Evolutionary conservation across 2,329 filamentous ascomycete species (phyloP).

Genomic region (Exophiala xenobiotica): DNA sequence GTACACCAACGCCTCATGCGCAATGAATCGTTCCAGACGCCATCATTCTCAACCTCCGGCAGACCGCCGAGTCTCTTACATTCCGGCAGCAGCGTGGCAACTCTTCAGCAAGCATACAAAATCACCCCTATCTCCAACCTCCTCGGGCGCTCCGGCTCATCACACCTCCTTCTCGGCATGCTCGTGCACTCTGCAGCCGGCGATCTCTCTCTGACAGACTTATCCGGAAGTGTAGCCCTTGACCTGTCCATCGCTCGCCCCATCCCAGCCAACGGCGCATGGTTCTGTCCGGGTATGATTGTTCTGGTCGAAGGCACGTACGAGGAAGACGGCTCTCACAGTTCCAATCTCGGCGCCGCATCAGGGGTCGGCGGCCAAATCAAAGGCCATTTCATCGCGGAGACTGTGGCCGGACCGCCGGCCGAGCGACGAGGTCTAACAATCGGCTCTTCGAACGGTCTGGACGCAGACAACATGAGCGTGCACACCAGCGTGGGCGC

Average conservation of each 20-base stretch:
- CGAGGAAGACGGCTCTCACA: conserved; percentile 79
- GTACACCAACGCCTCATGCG: conserved; percentile 88
- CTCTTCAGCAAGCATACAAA: conserved; percentile 68
- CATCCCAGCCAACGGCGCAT: conserved; percentile 81
- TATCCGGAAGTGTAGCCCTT: conserved; percentile 82
- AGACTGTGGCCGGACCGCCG: conserved; percentile 87
- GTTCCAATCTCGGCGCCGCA: conserved; percentile 64
- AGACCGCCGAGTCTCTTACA: conserved; percentile 54
- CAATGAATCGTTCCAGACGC: conserved; percentile 88
- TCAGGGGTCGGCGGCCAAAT: conserved; percentile 81
- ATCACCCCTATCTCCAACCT: conserved; percentile 81
- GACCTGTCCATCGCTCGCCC: conserved; percentile 78
- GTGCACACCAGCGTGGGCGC: conserved; percentile 53
- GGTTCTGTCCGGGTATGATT: conserved; percentile 95
- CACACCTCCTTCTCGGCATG: conserved; percentile 83
- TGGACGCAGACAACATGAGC: conserved; percentile 33
- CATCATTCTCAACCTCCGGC: conserved; percentile 65
- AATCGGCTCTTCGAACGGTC: conserved; percentile 64
- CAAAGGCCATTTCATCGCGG: conserved; percentile 86
- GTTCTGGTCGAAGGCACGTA: conserved; percentile 95
- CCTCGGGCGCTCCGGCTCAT: conserved; percentile 75
- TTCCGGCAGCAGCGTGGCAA: conserved; percentile 56
- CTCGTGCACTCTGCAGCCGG: conserved; percentile 75
- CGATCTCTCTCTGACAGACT: conserved; percentile 76
- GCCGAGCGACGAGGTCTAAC: conserved; percentile 81